Percentiles rank a stretch among this genome's conserved stretches.
Evolutionary conservation across 169 alveolate species (phyloP).

Genomic region (Cryptosporidium bovis): DNA sequence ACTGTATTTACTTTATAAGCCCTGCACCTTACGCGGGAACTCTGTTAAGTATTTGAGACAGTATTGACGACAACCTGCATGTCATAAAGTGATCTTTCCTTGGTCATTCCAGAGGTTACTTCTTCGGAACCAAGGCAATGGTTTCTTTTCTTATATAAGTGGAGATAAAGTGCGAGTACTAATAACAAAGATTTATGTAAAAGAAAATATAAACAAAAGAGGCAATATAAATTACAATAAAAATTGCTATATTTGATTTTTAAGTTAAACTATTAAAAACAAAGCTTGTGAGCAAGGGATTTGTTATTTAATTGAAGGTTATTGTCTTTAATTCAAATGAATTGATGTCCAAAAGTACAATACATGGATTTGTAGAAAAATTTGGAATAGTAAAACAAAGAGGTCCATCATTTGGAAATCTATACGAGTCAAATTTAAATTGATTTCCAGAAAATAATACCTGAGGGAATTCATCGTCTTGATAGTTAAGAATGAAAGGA

Average conservation of each 20-base stretch:
- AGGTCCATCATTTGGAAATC: conserved; percentile 72
- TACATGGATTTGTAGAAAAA: conserved; percentile 8
- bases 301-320: conserved; percentile 1
- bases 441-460: conserved; percentile 65
- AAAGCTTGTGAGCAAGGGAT: background rate
- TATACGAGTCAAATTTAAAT: conserved; percentile 35
- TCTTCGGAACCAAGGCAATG: too few species aligned
- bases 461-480: conserved; percentile 43
- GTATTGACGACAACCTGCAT: too few species aligned
- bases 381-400: conserved; percentile 63
- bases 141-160: too few species aligned
- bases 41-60: too few species aligned
- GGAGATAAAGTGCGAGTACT: too few species aligned
- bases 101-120: too few species aligned
- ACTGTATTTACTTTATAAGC: too few species aligned
- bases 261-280: background rate
- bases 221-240: too few species aligned
- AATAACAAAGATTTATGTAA: too few species aligned
- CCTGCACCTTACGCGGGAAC: too few species aligned
- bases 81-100: too few species aligned
- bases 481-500: conserved; percentile 29
- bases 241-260: background rate
- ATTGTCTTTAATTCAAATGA: conserved; percentile 49
- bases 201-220: too few species aligned
- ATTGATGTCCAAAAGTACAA: conserved; percentile 54